Evolutionary conservation across 257 asterid genomes (phyloP), one percentile per base, ranked within the genome.

Genomic region (Solanum stenotomum): DNA sequence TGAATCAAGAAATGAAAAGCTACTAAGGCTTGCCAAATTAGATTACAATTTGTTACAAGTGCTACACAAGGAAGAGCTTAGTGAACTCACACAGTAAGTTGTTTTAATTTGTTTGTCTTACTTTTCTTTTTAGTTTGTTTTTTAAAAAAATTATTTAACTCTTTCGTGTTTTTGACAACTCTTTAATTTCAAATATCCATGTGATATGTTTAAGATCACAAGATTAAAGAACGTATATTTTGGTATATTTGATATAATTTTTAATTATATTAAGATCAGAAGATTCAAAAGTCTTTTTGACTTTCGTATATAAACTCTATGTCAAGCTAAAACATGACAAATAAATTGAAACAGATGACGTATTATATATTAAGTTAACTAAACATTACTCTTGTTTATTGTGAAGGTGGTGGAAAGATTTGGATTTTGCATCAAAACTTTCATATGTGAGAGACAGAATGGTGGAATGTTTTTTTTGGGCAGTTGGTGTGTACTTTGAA

Each of bases 391-490:
- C 63, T 15, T 9, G 15, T 1, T 27, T 35, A 14, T 18, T 63
- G 23, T 67, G 37, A 74, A 79, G 91, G 88, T 88, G 92, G 89
- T 86, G 89, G 90, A 76, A 85, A 27, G 81, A 86, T 5, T 44
- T 86, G 61, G 34, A 88, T 84, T 29, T 87, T 67, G 37, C 27
- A 2, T 85, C 92, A 15, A 87, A 89, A 72, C 78, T 85, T 68
- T 34, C 87, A 40, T 89, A 72, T 86, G 78, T 56, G 6, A 88
- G 88, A 29, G 81, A 90, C 3, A 87, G 91, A 78, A 20, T 89
- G 70, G 93, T 89, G 1, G 93, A 91, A 40, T 77, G 89, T 10
- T 91, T 70, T 81, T 91, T 86, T 70, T 91, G 91, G 90, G 49
- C 89, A 9, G 42, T 88, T 6, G 90, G 90, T 8, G 59, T 56